Conservation (phyloP, 73 alveolate genomes). For the Urostyla sp. region DNA sequence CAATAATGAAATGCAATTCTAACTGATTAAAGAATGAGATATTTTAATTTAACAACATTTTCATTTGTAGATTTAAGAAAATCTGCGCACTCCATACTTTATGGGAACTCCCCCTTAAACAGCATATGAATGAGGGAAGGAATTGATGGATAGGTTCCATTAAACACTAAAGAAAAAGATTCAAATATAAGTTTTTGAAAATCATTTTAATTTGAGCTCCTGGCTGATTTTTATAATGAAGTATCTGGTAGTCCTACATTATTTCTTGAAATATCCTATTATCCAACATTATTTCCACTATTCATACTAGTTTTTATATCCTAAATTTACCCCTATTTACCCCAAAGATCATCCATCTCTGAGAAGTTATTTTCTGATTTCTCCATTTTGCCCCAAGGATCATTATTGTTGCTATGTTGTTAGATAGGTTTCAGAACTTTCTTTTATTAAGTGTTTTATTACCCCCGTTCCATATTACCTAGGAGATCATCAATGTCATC, state of each 20-base stretch:
- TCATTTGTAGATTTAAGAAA: constrained; percentile 5
- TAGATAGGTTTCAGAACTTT: neutral
- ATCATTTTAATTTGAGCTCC: neutral
- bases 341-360: constrained; percentile 52
- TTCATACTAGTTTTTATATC: neutral
- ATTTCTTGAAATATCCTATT: too few relatives aligned
- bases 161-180: constrained; percentile 23
- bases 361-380: neutral
- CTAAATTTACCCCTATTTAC: neutral
- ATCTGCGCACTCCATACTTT: constrained; percentile 25
- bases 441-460: neutral
- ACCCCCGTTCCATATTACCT: constrained; percentile 14
- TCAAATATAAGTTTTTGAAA: constrained; percentile 18
- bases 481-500: constrained; percentile 47
- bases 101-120: constrained; percentile 50
- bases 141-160: constrained; percentile 2
- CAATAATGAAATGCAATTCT: constrained; percentile 59
- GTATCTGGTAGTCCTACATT: too few relatives aligned
- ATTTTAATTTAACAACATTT: neutral
- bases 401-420: neutral
- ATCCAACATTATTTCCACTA: too few relatives aligned
- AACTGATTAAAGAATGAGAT: constrained; percentile 12
- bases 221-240: neutral
- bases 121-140: constrained; percentile 2
- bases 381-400: constrained; percentile 9